Base-by-base conservation (phyloP, 345 rosid species). In the Punica granatum region DNA sequence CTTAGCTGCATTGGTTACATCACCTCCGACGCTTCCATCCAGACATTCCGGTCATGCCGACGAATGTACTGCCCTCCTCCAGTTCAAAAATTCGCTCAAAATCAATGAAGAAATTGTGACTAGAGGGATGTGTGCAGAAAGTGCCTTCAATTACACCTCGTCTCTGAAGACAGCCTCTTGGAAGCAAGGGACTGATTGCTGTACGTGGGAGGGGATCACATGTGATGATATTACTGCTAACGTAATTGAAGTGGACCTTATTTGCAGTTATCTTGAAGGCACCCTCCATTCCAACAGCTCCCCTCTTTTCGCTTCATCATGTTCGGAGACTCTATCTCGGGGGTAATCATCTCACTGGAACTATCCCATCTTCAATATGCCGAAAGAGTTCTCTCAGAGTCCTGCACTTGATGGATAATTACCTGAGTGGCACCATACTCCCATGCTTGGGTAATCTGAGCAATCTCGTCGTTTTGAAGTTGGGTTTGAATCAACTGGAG, bases 111-210 rank as follows among this genome's bases (percentile, higher is more conserved):
- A 18, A 5, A 44, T 44, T 16, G 1, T 5, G 19, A 44, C 18
- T 3, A 10, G 19, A 14, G 6, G 0, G n/a, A n/a, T 1, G 3
- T 44, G 49, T 1, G 19, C 1, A 11, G 49, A 32, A 21, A 34
- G 0, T 36, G 34, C 6, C 54, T 1, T 2, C 0, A 0, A 25
- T 33, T 0, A 0, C 12, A 0, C 39, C 11, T 37, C 41, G 41
- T 32, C n/a, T n/a, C n/a, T 44, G 0, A 33, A 16, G 13, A 66
- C 36, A 4, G 12, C 35, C 6, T 56, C 49, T 2, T 65, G 65
- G 69, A 59, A 58, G 48, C 8, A 21, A 2, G 65, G 63, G n/a
- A 39, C 16, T 4, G 69, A 74, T 32, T 69, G 67, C 13, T 69
- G 67, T 69, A 28, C 0, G 0, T 69, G 67, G 70, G 69, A 64